Percentiles rank a stretch among this genome's conserved stretches.
Conservation (phyloP, 2,329 filamentous ascomycete species). For the Penicillium sumatraense region DNA sequence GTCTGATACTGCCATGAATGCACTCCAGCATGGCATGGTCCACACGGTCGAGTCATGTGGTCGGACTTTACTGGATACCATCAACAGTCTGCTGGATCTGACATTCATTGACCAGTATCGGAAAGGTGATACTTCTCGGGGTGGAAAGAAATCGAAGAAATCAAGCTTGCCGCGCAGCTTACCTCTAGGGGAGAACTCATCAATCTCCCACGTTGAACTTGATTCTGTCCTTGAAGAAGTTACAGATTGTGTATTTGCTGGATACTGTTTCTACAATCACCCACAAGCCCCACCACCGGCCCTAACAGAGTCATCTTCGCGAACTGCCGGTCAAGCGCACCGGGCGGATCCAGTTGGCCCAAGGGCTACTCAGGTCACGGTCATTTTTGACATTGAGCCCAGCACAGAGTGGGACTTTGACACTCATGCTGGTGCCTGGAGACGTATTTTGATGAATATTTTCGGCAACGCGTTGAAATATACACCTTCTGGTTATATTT, state of each 20-base stretch:
- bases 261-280: slow-evolving; percentile 28
- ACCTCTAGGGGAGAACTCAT: background rate
- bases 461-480: slow-evolving; percentile 56
- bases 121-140: slow-evolving; percentile 1
- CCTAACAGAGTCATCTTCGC: slow-evolving; percentile 13
- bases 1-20: slow-evolving; percentile 32
- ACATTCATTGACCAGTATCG: slow-evolving; percentile 28
- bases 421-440: slow-evolving; percentile 52
- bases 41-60: slow-evolving; percentile 45
- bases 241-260: slow-evolving; percentile 30
- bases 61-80: slow-evolving; percentile 46
- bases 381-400: slow-evolving; percentile 47
- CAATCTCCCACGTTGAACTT: slow-evolving; percentile 15
- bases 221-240: slow-evolving; percentile 31
- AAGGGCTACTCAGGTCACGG: slow-evolving; percentile 17
- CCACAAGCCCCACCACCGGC: slow-evolving; percentile 17
- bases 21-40: slow-evolving; percentile 35
- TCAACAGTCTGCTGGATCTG: slow-evolving; percentile 42
- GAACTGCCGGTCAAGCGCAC: slow-evolving; percentile 10
- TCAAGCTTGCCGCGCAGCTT: background rate
- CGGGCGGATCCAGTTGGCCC: slow-evolving; percentile 8
- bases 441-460: slow-evolving; percentile 53
- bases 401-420: slow-evolving; percentile 47
- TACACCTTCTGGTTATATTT: slow-evolving; percentile 47
- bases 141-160: background rate